phyloP scores from a whole-genome alignment of 2,329 filamentous ascomycete species.

The Hymenoscyphus repandus region DNA sequence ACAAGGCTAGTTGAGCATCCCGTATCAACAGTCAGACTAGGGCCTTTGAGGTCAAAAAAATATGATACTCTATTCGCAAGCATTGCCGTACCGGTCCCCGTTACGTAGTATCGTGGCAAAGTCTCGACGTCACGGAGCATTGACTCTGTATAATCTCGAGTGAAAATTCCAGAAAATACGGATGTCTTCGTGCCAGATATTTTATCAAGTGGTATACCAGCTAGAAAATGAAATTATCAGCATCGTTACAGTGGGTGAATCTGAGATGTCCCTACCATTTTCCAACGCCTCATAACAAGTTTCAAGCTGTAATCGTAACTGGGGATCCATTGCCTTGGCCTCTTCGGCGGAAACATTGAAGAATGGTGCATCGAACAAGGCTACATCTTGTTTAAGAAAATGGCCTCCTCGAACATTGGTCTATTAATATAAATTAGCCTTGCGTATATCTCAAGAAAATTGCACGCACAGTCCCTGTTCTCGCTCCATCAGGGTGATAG shows the following conservation, averaged over 20 bases:
- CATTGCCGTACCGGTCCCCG: conserved; percentile 37
- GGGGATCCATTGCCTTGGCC: conserved; percentile 24
- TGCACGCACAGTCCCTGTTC: too few relatives aligned
- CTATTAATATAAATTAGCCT: not conserved
- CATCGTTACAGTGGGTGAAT: not conserved
- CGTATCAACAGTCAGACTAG: conserved; percentile 40
- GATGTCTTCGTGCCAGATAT: conserved; percentile 13
- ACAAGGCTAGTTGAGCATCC: conserved; percentile 39
- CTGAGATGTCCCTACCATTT: not conserved
- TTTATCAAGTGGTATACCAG: conserved; percentile 8
- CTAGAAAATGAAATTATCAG: not conserved
- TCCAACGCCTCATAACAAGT: conserved; percentile 1
- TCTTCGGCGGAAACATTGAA: conserved; percentile 10
- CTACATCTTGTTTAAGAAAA: conserved; percentile 12
- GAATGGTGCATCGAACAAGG: conserved; percentile 12
- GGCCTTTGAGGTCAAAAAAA: conserved; percentile 35
- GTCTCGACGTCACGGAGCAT: conserved; percentile 9
- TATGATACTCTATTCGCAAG: conserved; percentile 37
- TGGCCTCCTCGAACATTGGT: conserved; percentile 8
- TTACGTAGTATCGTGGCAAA: conserved; percentile 27
- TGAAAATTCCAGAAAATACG: conserved; percentile 42
- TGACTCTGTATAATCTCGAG: conserved; percentile 5
- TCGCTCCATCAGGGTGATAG: too few relatives aligned
- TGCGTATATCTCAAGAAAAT: too few relatives aligned
- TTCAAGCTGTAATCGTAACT: not conserved